These are phyloP conservation scores for Stephanodiscus minutulus DNA, from an alignment of 108 stramenopile species.

Conservation along the genomic window DNA sequence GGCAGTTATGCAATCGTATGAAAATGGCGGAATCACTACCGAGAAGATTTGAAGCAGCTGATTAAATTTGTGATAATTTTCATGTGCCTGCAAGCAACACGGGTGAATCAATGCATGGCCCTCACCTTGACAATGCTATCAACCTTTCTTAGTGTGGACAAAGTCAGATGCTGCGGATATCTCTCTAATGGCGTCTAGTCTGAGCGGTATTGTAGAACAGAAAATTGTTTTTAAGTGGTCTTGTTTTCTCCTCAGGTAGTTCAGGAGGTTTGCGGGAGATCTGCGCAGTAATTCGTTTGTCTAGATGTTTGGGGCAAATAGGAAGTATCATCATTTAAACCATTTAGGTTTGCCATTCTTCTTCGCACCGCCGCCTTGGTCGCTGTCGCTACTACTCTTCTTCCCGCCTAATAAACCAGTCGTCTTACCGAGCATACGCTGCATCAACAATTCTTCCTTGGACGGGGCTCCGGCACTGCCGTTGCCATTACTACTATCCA, in stretches of 20 bases:
- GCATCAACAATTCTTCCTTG: constrained; percentile 51
- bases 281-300: not conserved
- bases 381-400: constrained; percentile 11
- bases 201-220: too few relatives aligned
- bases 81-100: too few relatives aligned
- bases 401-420: constrained; percentile 17
- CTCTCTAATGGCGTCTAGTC: too few relatives aligned
- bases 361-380: constrained; percentile 28
- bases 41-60: not conserved
- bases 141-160: too few relatives aligned
- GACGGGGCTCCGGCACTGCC: constrained; percentile 18
- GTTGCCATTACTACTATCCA: constrained; percentile 3
- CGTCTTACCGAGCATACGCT: constrained; percentile 51
- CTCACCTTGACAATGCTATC: too few relatives aligned
- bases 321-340: constrained; percentile 23
- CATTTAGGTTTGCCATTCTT: constrained; percentile 51
- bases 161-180: too few relatives aligned
- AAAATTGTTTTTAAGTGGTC: not conserved
- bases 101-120: too few relatives aligned
- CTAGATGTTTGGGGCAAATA: too few relatives aligned
- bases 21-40: constrained; percentile 26
- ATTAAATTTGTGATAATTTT: not conserved
- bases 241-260: not conserved
- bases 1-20: constrained; percentile 60
- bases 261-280: not conserved